phyloP scores from a whole-genome alignment of 129 eudicot species.

The Lactuca saligna region DNA sequence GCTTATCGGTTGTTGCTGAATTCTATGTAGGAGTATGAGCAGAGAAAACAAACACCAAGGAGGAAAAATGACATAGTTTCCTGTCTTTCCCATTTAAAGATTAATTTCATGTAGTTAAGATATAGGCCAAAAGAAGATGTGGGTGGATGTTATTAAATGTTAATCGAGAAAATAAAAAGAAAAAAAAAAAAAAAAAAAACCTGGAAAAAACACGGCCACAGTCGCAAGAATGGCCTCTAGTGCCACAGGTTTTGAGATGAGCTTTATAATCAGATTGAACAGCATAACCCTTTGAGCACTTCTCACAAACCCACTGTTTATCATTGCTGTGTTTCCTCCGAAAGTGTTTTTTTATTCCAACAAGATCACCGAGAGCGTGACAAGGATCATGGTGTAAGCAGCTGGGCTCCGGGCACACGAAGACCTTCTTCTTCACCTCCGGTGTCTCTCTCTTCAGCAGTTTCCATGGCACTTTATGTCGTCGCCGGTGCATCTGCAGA shows the following conservation, averaged over 20 bases:
- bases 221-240: conserved; percentile 84
- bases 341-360: conserved; percentile 72
- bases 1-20: conserved; percentile 34
- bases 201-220: conserved; percentile 87
- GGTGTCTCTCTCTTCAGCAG: conserved; percentile 52
- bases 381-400: conserved; percentile 80
- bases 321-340: conserved; percentile 73
- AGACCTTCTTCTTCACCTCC: conserved; percentile 62
- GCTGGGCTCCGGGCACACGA: conserved; percentile 77
- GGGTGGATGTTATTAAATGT: neutral
- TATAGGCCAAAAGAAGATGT: neutral
- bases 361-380: conserved; percentile 79
- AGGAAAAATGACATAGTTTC: conserved; percentile 25
- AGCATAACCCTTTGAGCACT: conserved; percentile 79
- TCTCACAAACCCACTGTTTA: conserved; percentile 71
- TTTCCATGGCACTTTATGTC: conserved; percentile 91
- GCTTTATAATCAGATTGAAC: conserved; percentile 87
- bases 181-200: conserved; percentile 20
- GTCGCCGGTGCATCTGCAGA: conserved; percentile 74
- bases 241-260: conserved; percentile 80
- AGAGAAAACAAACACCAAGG: conserved; percentile 31
- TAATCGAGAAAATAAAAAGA: neutral
- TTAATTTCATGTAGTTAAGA: neutral
- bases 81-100: conserved; percentile 3
- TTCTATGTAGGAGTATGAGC: conserved; percentile 6